These are phyloP conservation scores for Penicillium canescens DNA, from an alignment of 495 filamentous ascomycete species.

Conservation along the genomic window DNA sequence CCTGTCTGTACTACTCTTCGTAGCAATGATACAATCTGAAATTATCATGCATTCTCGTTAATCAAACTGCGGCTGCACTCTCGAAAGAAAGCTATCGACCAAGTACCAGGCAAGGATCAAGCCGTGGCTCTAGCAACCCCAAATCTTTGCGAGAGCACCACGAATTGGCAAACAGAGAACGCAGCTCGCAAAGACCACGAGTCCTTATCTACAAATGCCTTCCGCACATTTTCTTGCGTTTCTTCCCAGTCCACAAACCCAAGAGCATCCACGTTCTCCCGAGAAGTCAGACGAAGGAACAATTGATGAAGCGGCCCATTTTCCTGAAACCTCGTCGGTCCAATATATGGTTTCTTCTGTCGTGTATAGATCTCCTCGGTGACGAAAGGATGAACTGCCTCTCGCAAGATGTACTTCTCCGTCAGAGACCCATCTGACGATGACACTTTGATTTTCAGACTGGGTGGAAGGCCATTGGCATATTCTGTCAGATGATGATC, in stretches of 20 bases:
- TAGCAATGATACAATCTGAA: too few relatives aligned
- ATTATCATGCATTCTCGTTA: too few relatives aligned
- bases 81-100: too few relatives aligned
- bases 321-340: slow-evolving; percentile 27
- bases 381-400: slow-evolving; percentile 49
- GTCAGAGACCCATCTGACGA: slow-evolving; percentile 6
- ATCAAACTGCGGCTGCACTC: too few relatives aligned
- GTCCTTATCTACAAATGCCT: background rate
- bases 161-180: background rate
- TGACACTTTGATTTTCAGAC: slow-evolving; percentile 34
- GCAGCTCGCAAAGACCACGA: background rate
- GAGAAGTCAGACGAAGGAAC: slow-evolving; percentile 32
- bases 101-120: too few relatives aligned
- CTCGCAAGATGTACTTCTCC: slow-evolving; percentile 53
- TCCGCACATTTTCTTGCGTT: background rate
- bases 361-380: slow-evolving; percentile 50
- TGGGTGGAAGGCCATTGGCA: slow-evolving; percentile 46
- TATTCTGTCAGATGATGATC: slow-evolving; percentile 53
- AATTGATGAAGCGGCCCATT: slow-evolving; percentile 39
- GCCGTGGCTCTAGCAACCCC: background rate
- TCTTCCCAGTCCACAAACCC: slow-evolving; percentile 7
- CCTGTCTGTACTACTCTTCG: too few relatives aligned
- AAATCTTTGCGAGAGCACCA: background rate
- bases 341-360: slow-evolving; percentile 46
- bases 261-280: slow-evolving; percentile 31